phyloP scores from a whole-genome alignment of 768 basidiomycete genomes.

The Sarcodon aspratus region DNA sequence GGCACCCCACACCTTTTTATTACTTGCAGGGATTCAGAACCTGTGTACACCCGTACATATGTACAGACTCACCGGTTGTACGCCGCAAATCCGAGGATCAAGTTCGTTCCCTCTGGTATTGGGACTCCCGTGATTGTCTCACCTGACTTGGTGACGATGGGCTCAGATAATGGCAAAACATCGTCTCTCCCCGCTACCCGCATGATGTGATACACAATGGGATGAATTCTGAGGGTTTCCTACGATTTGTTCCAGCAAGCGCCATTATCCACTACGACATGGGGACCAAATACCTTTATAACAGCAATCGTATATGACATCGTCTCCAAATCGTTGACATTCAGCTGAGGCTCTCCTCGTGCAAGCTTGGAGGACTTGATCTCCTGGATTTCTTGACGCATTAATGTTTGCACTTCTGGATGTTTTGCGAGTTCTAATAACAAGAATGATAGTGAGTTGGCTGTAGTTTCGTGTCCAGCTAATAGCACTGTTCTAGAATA shows the following conservation, averaged over 20 bases:
- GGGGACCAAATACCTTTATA: constrained; percentile 23
- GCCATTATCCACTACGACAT: too few species aligned
- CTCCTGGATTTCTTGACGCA: constrained; percentile 61
- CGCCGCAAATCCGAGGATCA: constrained; percentile 40
- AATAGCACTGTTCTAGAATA: background rate
- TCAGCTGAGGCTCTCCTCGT: constrained; percentile 28
- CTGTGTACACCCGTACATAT: too few species aligned
- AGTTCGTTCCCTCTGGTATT: constrained; percentile 37
- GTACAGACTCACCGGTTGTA: constrained; percentile 35
- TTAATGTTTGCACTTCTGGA: constrained; percentile 44
- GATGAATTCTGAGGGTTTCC: constrained; percentile 45
- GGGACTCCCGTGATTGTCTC: constrained; percentile 29
- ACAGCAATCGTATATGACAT: constrained; percentile 40
- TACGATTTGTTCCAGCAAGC: background rate
- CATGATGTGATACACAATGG: constrained; percentile 40
- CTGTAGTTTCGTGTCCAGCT: constrained; percentile 45
- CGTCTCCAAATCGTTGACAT: constrained; percentile 33
- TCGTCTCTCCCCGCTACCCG: constrained; percentile 42
- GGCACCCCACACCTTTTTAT: constrained; percentile 18
- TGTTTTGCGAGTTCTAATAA: constrained; percentile 47
- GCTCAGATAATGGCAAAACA: constrained; percentile 45
- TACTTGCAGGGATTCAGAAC: constrained; percentile 5
- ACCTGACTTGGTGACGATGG: constrained; percentile 35
- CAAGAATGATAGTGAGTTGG: constrained; percentile 47
- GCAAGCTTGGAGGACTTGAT: constrained; percentile 24